phyloP scores from a whole-genome alignment of 768 basidiomycete species.

The Tremella fuciformis region DNA sequence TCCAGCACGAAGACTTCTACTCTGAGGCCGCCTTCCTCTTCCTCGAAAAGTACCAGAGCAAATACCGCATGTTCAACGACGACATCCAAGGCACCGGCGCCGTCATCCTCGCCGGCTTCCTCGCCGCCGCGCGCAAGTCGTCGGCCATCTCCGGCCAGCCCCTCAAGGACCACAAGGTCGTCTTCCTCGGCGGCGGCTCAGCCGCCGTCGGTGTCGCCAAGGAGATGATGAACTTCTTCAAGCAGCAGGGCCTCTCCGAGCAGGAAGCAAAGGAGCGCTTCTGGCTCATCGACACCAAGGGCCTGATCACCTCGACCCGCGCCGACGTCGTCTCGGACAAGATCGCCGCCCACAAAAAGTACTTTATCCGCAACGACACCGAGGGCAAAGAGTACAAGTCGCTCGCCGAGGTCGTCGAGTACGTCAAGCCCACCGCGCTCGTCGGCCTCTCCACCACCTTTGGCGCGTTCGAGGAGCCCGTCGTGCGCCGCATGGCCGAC shows the following conservation, averaged over 20 bases:
- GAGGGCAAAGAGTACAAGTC: slow-evolving; percentile 69
- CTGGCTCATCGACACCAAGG: slow-evolving; percentile 77
- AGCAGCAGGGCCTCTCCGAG: slow-evolving; percentile 67
- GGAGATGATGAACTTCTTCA: slow-evolving; percentile 84
- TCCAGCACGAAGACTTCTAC: slow-evolving; percentile 86
- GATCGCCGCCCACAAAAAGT: slow-evolving; percentile 79
- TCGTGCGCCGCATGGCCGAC: slow-evolving; percentile 71
- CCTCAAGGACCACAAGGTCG: slow-evolving; percentile 71
- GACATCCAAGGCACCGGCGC: slow-evolving; percentile 90
- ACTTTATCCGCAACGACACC: slow-evolving; percentile 80
- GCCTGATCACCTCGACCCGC: slow-evolving; percentile 73
- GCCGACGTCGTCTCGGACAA: slow-evolving; percentile 56
- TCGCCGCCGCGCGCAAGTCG: slow-evolving; percentile 78
- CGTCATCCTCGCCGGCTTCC: slow-evolving; percentile 80
- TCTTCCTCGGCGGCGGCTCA: slow-evolving; percentile 89
- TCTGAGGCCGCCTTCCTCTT: slow-evolving; percentile 88
- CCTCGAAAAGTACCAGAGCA: slow-evolving; percentile 69
- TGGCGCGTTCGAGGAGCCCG: slow-evolving; percentile 70
- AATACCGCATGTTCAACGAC: slow-evolving; percentile 81
- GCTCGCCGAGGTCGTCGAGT: slow-evolving; percentile 71
- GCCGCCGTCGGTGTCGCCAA: slow-evolving; percentile 89
- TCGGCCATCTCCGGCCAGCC: slow-evolving; percentile 67
- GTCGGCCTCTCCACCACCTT: slow-evolving; percentile 84
- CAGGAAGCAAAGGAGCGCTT: slow-evolving; percentile 74
- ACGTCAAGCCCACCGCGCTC: slow-evolving; percentile 82